Base-by-base conservation (phyloP, 1,284 basidiomycete genomes). In the Clitocybe nebularis region DNA sequence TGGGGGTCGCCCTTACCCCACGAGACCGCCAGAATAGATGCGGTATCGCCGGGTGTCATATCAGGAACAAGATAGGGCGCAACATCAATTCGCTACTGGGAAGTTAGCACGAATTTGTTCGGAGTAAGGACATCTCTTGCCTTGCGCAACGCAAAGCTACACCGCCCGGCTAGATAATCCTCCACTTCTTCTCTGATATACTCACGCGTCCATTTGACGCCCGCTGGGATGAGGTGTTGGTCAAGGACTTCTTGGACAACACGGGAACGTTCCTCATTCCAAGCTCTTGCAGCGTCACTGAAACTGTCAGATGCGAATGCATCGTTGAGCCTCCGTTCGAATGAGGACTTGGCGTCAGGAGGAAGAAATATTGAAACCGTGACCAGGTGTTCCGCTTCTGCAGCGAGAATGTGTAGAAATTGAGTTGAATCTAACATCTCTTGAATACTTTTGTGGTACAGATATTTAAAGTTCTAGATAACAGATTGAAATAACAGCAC, bases 1-100 rank as follows among this genome's bases (percentile, higher is more conserved):
- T 88, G 83, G 28, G 91, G 90, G 54, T 96, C 93, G 39, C 96
- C 96, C 59, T 88, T 86, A 34, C 96, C 96, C 79, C 93, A 93
- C 3, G 95, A 97, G 45, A 97, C 69, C 3, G 95, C 91, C 26
- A 99, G 73, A 3, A 99, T 93, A 5, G 88, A 84, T 0, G 93
- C 84, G 0, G 79, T 78, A 36, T 90, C 84, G 11, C 86, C 89
- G 30, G 74, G 67, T 44, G 75, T 74, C 63, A 86, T 78, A 19
- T 77, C 74, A 3, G 72, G 66, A 3, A 79, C 75, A 36, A 69
- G 64, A 56, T 81, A 94, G 0, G 94, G 89, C 3, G 87, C 86
- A 4, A 80, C 74, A 57, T 88, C 81, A 44, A 86, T 70, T 36
- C 82, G 78, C 84, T 89, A 50, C 43, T 20, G 43, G 8, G 11